Conservation (phyloP, 305 asterid species). For the Vinca major region DNA sequence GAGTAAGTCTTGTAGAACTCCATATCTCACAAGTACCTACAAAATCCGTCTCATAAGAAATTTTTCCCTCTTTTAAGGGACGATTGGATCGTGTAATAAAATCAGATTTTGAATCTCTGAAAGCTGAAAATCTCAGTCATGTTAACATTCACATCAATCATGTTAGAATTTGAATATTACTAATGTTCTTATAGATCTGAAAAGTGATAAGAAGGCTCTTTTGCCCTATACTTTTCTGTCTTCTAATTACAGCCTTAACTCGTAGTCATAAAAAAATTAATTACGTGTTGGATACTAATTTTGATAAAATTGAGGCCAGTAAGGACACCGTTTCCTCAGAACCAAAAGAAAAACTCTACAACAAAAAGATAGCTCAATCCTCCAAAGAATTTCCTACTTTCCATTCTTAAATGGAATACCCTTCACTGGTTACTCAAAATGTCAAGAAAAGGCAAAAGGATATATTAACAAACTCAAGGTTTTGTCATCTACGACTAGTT, state of each 20-base stretch:
- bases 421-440: slow-evolving; percentile 2
- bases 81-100: too few relatives aligned
- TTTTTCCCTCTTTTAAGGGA: too few relatives aligned
- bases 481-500: background rate
- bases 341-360: background rate
- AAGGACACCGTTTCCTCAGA: background rate
- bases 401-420: slow-evolving; percentile 1
- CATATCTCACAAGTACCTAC: too few relatives aligned
- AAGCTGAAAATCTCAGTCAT: too few relatives aligned
- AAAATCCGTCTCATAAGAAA: too few relatives aligned
- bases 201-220: background rate
- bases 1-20: too few relatives aligned
- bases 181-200: too few relatives aligned
- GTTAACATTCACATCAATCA: too few relatives aligned
- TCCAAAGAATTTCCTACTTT: slow-evolving; percentile 7
- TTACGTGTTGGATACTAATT: background rate
- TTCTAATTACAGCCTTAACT: background rate
- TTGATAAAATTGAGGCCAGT: background rate
- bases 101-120: too few relatives aligned
- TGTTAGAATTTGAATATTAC: too few relatives aligned
- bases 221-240: background rate
- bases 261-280: background rate
- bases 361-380: background rate
- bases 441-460: background rate
- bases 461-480: background rate